Conservation (phyloP, 495 filamentous ascomycete species). For the Corynascus novoguineensis region DNA sequence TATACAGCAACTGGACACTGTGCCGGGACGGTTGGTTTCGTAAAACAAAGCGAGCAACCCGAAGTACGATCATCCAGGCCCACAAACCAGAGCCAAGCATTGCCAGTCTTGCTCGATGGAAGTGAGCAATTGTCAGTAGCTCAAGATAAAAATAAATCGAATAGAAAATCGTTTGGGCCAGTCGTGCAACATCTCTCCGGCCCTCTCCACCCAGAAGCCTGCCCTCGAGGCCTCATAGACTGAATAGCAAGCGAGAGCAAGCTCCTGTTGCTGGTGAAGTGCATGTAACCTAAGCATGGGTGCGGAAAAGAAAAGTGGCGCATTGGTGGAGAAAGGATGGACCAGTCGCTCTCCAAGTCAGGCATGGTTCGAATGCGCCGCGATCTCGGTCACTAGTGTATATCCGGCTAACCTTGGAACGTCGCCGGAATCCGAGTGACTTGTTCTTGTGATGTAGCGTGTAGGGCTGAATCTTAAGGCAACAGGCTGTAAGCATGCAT, state of each 20-base stretch:
- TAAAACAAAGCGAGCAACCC: constrained; percentile 18
- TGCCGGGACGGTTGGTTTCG: neutral
- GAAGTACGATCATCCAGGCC: constrained; percentile 12
- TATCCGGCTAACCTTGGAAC: neutral
- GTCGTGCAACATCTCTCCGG: neutral
- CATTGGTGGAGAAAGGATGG: constrained; percentile 10
- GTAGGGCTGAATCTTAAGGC: constrained; percentile 7
- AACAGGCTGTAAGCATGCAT: neutral
- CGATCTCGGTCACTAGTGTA: constrained; percentile 15
- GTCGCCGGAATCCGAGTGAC: neutral
- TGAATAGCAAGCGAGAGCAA: neutral
- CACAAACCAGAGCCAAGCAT: constrained; percentile 1
- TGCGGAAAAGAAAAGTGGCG: constrained; percentile 1
- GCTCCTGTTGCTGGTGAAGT: neutral
- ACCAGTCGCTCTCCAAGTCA: neutral
- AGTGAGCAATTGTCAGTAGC: neutral
- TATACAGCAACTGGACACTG: constrained; percentile 3
- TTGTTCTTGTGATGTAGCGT: no score
- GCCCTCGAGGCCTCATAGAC: neutral
- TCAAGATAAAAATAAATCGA: constrained; percentile 9
- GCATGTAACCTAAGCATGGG: constrained; percentile 8
- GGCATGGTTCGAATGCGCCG: constrained; percentile 1
- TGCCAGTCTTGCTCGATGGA: neutral
- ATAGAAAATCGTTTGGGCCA: neutral
- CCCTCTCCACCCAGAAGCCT: neutral